A percentile compares a stretch with the other conserved stretches of the same genome.
Conservation (phyloP, 116 monocot species). For the Zostera marina region DNA sequence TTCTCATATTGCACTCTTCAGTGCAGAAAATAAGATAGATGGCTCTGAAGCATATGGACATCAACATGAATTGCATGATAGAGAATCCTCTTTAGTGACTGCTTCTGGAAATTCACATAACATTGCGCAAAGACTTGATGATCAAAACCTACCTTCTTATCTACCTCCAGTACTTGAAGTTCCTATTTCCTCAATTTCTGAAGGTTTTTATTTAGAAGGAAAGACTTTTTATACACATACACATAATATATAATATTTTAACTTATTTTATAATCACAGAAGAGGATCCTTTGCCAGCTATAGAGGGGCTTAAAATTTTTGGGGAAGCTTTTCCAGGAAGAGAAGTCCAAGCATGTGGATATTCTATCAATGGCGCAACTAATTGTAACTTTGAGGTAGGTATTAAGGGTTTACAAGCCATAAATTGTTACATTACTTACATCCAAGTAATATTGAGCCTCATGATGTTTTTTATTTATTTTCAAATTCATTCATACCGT, state of each 20-base stretch:
- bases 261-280: slow-evolving; percentile 42
- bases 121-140: slow-evolving; percentile 38
- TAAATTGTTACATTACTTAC: neutral
- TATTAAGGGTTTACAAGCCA: neutral
- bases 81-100: slow-evolving; percentile 28
- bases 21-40: slow-evolving; percentile 31
- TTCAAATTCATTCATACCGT: neutral
- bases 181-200: slow-evolving; percentile 85
- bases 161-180: slow-evolving; percentile 86
- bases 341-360: slow-evolving; percentile 75
- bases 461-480: neutral
- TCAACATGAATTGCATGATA: slow-evolving; percentile 10
- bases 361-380: slow-evolving; percentile 81
- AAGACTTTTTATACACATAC: no score
- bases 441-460: neutral
- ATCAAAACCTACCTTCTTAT: slow-evolving; percentile 31
- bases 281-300: slow-evolving; percentile 85
- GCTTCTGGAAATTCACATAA: slow-evolving; percentile 27
- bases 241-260: no score
- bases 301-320: slow-evolving; percentile 77
- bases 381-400: slow-evolving; percentile 95
- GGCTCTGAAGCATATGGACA: slow-evolving; percentile 24
- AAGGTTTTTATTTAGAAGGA: slow-evolving; percentile 29
- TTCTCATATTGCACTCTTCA: slow-evolving; percentile 24
- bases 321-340: slow-evolving; percentile 93